Evolutionary conservation across 768 basidiomycete species (phyloP), one percentile per base, ranked within the genome.

Genomic region (Termitomyces sp.): DNA sequence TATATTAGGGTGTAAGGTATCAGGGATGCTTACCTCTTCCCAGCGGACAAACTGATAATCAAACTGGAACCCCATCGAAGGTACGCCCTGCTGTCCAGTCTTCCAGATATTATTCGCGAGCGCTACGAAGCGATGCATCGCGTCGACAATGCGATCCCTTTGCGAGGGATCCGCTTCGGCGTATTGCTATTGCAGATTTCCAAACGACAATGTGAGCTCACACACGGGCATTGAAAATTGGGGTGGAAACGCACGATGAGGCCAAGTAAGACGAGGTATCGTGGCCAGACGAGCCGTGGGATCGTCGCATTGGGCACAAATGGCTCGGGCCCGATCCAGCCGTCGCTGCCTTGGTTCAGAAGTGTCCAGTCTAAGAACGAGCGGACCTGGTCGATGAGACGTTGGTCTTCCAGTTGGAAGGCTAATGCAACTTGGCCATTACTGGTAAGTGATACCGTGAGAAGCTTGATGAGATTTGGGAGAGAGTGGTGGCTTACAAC

Each of bases 301-400:
- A 65, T 64, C 2, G 72, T 71, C 1, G 75, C 68, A 53, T 73
- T 74, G 12, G 71, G 57, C 10, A 71, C 71, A 27, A 68, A 71
- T 1, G 71, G 69, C 49, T 77, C 76, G 6, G 75, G 76, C 2
- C 75, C 76, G 58, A 76, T 68, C 75, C 76, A 77, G 0, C 76
- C 76, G 56, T 77, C 76, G 10, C 59, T 60, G 7, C 70, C 69
- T 55, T 72, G 73, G 31, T 73, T 64, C 37, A 68, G 67, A 24
- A 77, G 63, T 1, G 70, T 76, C 70, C 72, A 74, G 57, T 77
- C 72, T 14, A 77, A 61, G 55, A 76, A 77, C 4, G 67, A 61
- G 18, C 66, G 58, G 18, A 76, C 74, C 65, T 77, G 74, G 0
- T 67, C 69, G 14, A 76, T 64, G n/a, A 76, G 67, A 3, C 74